Conservation (phyloP, 2,329 filamentous ascomycete genomes). For the Claviceps spartinae region DNA sequence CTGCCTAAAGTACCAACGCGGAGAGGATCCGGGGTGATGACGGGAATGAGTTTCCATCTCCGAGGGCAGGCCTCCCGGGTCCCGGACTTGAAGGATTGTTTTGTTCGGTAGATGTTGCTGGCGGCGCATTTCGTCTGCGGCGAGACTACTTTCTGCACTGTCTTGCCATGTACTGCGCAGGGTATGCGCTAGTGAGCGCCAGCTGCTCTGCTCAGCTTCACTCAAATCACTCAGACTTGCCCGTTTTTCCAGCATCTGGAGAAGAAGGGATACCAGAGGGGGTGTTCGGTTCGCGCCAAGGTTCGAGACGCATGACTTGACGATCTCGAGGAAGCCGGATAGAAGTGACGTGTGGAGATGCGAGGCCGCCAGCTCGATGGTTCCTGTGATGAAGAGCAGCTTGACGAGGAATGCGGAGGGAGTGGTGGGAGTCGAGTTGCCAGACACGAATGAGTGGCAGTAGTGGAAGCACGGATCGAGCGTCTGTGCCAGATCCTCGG, state of each 20-base stretch:
- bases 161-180: slow-evolving; percentile 11
- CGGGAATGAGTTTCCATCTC: no score
- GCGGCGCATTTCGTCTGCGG: neutral
- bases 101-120: no score
- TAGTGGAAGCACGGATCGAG: slow-evolving; percentile 23
- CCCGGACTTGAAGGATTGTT: no score
- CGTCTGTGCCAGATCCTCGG: slow-evolving; percentile 19
- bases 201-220: slow-evolving; percentile 20
- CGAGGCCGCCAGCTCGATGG: slow-evolving; percentile 19
- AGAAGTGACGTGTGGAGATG: slow-evolving; percentile 21
- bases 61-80: no score
- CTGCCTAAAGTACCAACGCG: no score
- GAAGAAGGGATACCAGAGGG: slow-evolving; percentile 18
- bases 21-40: no score
- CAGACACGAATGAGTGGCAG: slow-evolving; percentile 25
- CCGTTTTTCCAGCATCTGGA: slow-evolving; percentile 22
- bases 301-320: slow-evolving; percentile 18
- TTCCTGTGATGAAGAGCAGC: slow-evolving; percentile 24
- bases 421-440: slow-evolving; percentile 19
- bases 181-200: slow-evolving; percentile 15
- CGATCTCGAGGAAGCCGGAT: slow-evolving; percentile 22
- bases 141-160: neutral
- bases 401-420: slow-evolving; percentile 25
- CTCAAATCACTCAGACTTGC: slow-evolving; percentile 16
- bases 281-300: slow-evolving; percentile 22